A percentile compares a stretch with the other conserved stretches of the same genome.
These are phyloP conservation scores for Chrysoporthe puriensis DNA, from an alignment of 2,329 filamentous ascomycete genomes.

Conservation along the genomic window DNA sequence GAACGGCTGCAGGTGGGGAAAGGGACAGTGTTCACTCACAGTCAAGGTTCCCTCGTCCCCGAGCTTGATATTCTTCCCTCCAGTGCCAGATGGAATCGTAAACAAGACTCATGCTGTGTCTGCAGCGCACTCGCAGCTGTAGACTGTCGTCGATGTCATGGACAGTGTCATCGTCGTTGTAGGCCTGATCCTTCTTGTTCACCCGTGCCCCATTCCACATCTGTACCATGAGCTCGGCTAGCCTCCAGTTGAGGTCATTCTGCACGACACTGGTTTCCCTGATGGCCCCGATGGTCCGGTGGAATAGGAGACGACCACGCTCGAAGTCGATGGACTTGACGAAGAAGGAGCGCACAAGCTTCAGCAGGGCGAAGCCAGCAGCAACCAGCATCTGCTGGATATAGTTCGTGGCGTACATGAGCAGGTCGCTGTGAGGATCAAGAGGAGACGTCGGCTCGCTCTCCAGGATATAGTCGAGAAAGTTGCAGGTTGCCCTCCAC, in stretches of 20 bases:
- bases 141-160: slow-evolving; percentile 69
- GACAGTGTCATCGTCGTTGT: slow-evolving; percentile 53
- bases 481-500: slow-evolving; percentile 72
- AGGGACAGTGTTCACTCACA: slow-evolving; percentile 53
- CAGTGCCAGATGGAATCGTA: slow-evolving; percentile 87
- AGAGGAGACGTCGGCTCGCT: slow-evolving; percentile 49
- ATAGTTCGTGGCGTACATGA: slow-evolving; percentile 74
- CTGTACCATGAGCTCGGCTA: slow-evolving; percentile 85
- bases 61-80: slow-evolving; percentile 77
- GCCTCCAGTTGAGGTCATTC: slow-evolving; percentile 78
- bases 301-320: slow-evolving; percentile 69
- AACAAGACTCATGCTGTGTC: slow-evolving; percentile 83
- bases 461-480: slow-evolving; percentile 67
- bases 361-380: slow-evolving; percentile 75
- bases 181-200: slow-evolving; percentile 46
- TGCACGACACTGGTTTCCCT: slow-evolving; percentile 73
- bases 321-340: slow-evolving; percentile 71
- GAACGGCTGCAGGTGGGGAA: slow-evolving; percentile 26
- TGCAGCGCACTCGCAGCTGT: slow-evolving; percentile 79
- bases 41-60: slow-evolving; percentile 71
- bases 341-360: slow-evolving; percentile 78
- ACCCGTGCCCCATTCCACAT: slow-evolving; percentile 77
- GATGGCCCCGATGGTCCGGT: slow-evolving; percentile 71
- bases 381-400: slow-evolving; percentile 87
- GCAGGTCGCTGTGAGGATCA: slow-evolving; percentile 55